Base-by-base conservation (phyloP, 768 basidiomycete species). In the Chlorophyllum brunneum region DNA sequence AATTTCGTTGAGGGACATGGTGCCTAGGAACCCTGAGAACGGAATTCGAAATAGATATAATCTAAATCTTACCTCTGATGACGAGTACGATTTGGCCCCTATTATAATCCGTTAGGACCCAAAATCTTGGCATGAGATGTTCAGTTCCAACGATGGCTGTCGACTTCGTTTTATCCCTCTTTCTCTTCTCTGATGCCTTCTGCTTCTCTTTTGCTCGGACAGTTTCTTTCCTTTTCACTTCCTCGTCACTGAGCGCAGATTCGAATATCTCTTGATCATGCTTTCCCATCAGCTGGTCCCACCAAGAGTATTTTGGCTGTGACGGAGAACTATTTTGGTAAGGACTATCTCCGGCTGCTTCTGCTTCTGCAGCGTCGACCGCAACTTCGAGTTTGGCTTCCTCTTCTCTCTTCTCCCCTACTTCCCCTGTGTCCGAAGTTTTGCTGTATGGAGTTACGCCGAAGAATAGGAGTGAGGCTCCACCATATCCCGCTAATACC, bases 181-280 rank as follows among this genome's bases (percentile, higher is more conserved):
- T 48, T 70, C 67, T 54, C 71, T 69, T 41, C 58, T 62, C 50
- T 65, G 64, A 24, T 58, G 64, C 41, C 18, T 38, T 46, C 70
- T 67, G 54, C 71, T 69, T 43, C 59, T 63, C 49, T 66, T 63
- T 27, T 59, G 64, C 48, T 59, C 63, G 34, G 41, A 51, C 33
- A 40, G 45, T 43, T 29, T 11, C 20, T 20, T 47, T 39, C 22
- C 45, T 34, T n/a, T n/a, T n/a, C n/a, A n/a, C n/a, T 15, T 65
- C 58, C 24, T 60, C 61, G 29, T 64, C 58, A 30, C 61, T 58
- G 20, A 69, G 70, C 10, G 70, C 79, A 51, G 82, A 86, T 24
- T 88, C 81, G 61, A 92, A 89, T 27, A 92, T 91, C 60, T 91
- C 88, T 58, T 83, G 79, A 61, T 92, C 91, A 56, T 92, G 88